Base-by-base conservation (phyloP, 192 early-diverging fungal genomes). In the Jimgerdemannia lactiflua region DNA sequence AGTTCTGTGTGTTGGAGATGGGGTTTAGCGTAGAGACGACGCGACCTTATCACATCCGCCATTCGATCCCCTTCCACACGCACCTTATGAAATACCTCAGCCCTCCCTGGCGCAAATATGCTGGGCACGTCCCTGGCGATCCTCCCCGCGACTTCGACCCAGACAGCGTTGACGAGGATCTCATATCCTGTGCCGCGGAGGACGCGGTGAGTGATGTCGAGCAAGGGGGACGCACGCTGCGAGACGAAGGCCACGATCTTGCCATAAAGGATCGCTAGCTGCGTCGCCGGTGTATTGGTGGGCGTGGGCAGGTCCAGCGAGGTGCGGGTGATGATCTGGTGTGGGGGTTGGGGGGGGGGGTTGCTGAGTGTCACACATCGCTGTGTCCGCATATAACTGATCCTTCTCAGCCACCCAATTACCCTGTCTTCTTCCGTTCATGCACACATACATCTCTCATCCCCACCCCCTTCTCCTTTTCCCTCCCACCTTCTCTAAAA, bases 41-140 rank as follows among this genome's bases (percentile, higher is more conserved):
- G 29, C 29, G 29, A 29, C 29, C 29, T 29, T 29, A 29, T 29
- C 1, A 29, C 29, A 29, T 0, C 29, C 29, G 0, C 29, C 29
- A 29, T 29, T 29, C 29, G 29, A 29, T 29, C 29, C 29, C 29
- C 1, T 29, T 29, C 29, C 29, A 73, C 64, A 79, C 64, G 69
- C 78, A 91, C 91, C 81, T 86, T 80, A 71, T 93, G 91, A 78
- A 93, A 94, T 2, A 88, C 78, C 69, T 91, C 90, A 3, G 93
- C 85, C 67, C 90, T 91, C 14, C 91, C 92, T 42, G 87, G 78
- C 42, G 83, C 84, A 73, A 91, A 89, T 42, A 94, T 91, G 18
- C 80, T 73, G 7, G 80, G 71, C 40, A 88, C 80, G 19, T 82
- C 78, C 54, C 83, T 80, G 14, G 84, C 71, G 10, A 94, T 87